Base-by-base conservation (phyloP, 768 basidiomycete species). In the Xerocomus spinulosus region DNA sequence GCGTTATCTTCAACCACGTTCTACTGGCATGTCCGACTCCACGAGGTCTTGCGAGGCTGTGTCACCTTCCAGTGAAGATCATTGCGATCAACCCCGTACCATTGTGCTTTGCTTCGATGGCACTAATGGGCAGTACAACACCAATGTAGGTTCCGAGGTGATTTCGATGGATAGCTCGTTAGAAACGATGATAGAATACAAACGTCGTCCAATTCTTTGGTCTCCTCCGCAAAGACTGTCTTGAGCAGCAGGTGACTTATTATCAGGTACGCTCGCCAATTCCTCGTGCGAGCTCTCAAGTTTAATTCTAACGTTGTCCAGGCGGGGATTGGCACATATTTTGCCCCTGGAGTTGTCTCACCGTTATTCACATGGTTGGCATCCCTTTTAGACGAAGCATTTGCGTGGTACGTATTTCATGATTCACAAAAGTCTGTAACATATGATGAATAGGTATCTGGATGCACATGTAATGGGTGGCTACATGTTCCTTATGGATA, bases 401-500 rank as follows among this genome's bases (percentile, higher is more conserved):
- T 88, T 49, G 89, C 88, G 18, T 88, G 85, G 86, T 86, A 58
- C 7, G 75, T 54, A 10, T 13, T 9, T 1, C 3, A 14, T 13
- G 20, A 25, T 42, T 18, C n/a, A 8, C 23, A 15, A 15, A 35
- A 36, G 20, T 39, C 18, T 18, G 9, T 5, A 9, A 26, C 30
- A 49, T 21, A n/a, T 35, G 23, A 14, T 39, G 32, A 9, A 28
- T 38, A 85, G 84, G 80, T 88, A 83, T 57, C 70, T 89, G 34
- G 80, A 82, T 44, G 75, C 60, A 1, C 87, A 89, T 65, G 82
- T 89, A 20, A 77, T 81, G 67, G 82, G 77, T 9, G 89, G 89
- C 1, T 92, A 91, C 64, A 71, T 68, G 51, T 91, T 83, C 63
- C 67, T 91, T 44, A 89, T 91, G 88, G 75, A 84, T 51, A 89